Base-by-base conservation (phyloP, 148 eudicot species). In the Salicornia ramosissima region DNA sequence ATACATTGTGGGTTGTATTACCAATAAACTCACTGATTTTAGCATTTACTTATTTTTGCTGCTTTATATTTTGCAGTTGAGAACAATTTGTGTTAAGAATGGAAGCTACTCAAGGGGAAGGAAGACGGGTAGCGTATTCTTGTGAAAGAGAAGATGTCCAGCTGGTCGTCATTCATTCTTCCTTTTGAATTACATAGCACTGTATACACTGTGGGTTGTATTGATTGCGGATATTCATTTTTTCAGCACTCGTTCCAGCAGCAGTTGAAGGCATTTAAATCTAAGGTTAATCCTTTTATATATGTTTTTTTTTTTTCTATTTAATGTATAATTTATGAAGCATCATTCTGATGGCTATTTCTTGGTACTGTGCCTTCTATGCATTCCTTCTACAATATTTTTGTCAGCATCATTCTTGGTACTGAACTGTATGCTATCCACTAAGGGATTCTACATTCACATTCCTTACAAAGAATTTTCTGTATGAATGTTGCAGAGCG, bases 151-250 rank as follows among this genome's bases (percentile, higher is more conserved):
- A n/a, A n/a, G n/a, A n/a, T n/a, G n/a, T n/a, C n/a, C n/a, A n/a
- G n/a, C n/a, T n/a, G n/a, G n/a, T n/a, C n/a, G n/a, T n/a, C n/a
- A n/a, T n/a, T n/a, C n/a, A n/a, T n/a, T n/a, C n/a, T n/a, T 69
- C 96, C 98, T 69, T 95, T 90, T 74, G 98, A 93, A 73, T 83
- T 93, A 77, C 98, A 93, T 79, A 96, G 98, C 67, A 93, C 96
- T 69, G 98, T 93, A 24, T 90, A 90, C 77, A 79, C 75, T 56
- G 96, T 93, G 54, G 80, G 59, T 67, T 93, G 98, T 83, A 68
- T 87, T 43, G 82, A 85, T 67, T 93, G 98, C 71, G 87, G 87
- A n/a, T 85, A 80, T 83, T 86, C 96, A 76, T 69, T 86, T 76
- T 79, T 81, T 69, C 88, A 96, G 45, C 72, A 82, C 36, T 73